A percentile compares a stretch with the other conserved stretches of the same genome.
Conservation (phyloP, 2,329 filamentous ascomycete species). For the Alternaria conjuncta region DNA sequence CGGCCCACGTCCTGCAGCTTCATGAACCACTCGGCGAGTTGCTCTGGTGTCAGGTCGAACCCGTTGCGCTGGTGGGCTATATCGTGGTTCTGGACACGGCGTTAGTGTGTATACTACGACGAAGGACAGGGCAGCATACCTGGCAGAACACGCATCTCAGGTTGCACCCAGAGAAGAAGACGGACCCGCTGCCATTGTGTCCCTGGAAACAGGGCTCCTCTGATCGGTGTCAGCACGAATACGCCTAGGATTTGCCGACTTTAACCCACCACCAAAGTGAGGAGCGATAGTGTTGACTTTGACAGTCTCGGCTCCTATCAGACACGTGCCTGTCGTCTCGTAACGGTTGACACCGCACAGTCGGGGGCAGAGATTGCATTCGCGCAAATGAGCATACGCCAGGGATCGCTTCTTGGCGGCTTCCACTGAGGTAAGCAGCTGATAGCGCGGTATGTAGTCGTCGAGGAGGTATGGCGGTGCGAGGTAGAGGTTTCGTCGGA, state of each 20-base stretch:
- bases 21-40: conserved; percentile 81
- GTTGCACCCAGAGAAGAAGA: conserved; percentile 83
- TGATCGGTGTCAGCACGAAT: conserved; percentile 42
- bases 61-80: conserved; percentile 84
- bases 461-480: conserved; percentile 73
- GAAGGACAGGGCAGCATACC: not conserved
- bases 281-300: conserved; percentile 86
- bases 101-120: not conserved
- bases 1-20: conserved; percentile 80
- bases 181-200: conserved; percentile 77
- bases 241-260: fast-evolving
- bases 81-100: conserved; percentile 67
- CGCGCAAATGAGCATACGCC: conserved; percentile 75
- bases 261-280: conserved; percentile 70
- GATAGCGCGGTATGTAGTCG: conserved; percentile 75
- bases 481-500: conserved; percentile 54
- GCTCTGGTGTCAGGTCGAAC: conserved; percentile 77
- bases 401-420: conserved; percentile 74
- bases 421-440: conserved; percentile 70
- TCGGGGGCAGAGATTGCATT: conserved; percentile 83
- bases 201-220: conserved; percentile 82
- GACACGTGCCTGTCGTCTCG: conserved; percentile 76
- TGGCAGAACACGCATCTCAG: conserved; percentile 67
- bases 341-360: conserved; percentile 82
- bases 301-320: conserved; percentile 74